phyloP scores from a whole-genome alignment of 169 alveolate genomes.

The Eimeria brunetti region DNA sequence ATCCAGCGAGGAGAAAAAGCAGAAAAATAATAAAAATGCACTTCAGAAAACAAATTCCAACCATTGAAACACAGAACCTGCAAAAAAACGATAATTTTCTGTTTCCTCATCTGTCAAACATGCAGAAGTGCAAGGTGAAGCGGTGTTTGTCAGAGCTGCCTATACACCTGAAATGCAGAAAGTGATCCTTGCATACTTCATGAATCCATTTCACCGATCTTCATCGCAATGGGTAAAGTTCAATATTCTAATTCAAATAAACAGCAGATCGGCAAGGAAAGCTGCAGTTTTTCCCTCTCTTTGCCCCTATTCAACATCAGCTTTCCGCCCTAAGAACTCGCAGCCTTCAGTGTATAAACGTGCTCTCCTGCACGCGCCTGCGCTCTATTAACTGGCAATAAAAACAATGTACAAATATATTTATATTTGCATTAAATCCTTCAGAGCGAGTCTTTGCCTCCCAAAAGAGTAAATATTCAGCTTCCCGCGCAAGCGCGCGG shows the following conservation, averaged over 20 bases:
- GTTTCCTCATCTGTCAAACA: no score
- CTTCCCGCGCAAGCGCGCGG: no score
- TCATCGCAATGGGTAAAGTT: not conserved
- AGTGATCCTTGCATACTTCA: not conserved
- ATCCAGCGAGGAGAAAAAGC: not conserved
- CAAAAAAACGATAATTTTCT: not conserved
- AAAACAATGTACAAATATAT: no score
- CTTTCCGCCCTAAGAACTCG: not conserved
- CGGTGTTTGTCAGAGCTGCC: constrained; percentile 29
- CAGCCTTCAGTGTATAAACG: no score
- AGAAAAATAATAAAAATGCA: not conserved
- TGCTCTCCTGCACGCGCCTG: no score
- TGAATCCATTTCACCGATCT: not conserved
- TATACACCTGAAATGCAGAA: constrained; percentile 15
- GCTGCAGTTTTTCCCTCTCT: not conserved
- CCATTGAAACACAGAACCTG: not conserved
- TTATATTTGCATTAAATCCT: no score
- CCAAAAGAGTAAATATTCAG: no score
- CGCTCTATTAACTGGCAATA: no score
- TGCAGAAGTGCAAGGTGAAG: no score
- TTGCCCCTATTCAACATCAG: not conserved
- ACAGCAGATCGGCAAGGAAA: not conserved
- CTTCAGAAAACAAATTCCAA: not conserved
- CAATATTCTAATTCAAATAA: not conserved
- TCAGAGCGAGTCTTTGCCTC: no score